These are phyloP conservation scores for Speleostelium caveatum DNA, from an alignment of 78 protist genomes.

Conservation along the genomic window DNA sequence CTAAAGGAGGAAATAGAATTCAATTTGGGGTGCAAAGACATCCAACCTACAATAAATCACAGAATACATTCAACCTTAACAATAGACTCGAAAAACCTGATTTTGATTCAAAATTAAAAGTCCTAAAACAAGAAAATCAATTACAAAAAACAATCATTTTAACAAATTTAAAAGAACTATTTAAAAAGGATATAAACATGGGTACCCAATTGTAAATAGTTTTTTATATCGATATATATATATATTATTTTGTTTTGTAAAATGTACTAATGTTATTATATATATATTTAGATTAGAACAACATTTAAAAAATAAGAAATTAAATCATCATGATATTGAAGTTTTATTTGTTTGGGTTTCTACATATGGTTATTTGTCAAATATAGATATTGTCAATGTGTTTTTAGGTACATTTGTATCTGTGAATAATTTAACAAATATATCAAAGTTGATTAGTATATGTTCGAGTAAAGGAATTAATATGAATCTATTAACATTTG, in stretches of 20 bases:
- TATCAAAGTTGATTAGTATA: neutral
- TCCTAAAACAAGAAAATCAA: neutral
- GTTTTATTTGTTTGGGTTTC: conserved; percentile 6
- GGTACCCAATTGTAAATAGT: conserved; percentile 11
- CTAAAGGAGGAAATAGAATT: no score
- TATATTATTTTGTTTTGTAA: neutral
- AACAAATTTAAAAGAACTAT: conserved; percentile 12
- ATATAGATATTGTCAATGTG: conserved; percentile 4
- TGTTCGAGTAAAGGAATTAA: neutral
- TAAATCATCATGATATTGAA: conserved; percentile 14
- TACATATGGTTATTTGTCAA: conserved; percentile 3
- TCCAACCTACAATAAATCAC: no score
- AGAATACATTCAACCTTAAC: no score
- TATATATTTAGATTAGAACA: neutral
- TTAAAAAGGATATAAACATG: neutral
- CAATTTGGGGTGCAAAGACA: no score
- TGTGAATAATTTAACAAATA: neutral
- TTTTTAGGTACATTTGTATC: conserved; percentile 3
- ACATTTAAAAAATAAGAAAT: conserved; percentile 7
- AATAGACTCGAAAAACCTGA: no score
- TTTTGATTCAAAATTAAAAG: neutral
- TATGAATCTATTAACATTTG: conserved; percentile 12
- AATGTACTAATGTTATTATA: neutral
- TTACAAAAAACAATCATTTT: neutral
- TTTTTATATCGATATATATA: neutral